Conservation (phyloP, 2,329 filamentous ascomycete species). For the Fusarium sp. region DNA sequence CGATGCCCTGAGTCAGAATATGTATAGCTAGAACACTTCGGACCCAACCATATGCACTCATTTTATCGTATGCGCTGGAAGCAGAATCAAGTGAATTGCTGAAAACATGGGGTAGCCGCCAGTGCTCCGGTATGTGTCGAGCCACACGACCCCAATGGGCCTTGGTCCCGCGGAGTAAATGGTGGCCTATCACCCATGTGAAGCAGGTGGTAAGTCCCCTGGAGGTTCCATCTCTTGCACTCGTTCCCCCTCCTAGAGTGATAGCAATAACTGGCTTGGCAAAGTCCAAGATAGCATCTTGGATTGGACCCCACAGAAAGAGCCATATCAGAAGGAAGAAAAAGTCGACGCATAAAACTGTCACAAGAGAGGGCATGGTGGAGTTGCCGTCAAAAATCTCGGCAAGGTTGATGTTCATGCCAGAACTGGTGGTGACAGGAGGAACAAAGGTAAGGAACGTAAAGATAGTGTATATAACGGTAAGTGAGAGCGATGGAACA, state of each 20-base stretch:
- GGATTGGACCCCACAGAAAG: constrained; percentile 86
- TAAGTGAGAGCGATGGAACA: constrained; percentile 87
- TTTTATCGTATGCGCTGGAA: constrained; percentile 63
- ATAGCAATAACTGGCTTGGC: constrained; percentile 94
- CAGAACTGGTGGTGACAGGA: constrained; percentile 80
- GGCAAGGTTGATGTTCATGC: constrained; percentile 83
- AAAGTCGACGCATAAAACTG: constrained; percentile 84
- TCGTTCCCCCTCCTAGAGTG: constrained; percentile 85
- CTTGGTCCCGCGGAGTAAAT: constrained; percentile 63
- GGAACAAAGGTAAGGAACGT: constrained; percentile 93
- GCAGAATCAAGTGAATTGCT: constrained; percentile 60
- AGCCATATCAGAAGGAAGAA: constrained; percentile 88
- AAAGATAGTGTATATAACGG: constrained; percentile 91
- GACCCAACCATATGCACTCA: constrained; percentile 72
- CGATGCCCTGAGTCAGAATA: constrained; percentile 78
- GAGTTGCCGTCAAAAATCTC: constrained; percentile 92
- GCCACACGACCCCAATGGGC: constrained; percentile 61
- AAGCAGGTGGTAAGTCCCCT: constrained; percentile 79
- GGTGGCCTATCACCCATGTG: constrained; percentile 71
- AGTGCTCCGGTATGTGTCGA: constrained; percentile 60
- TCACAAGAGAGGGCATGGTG: constrained; percentile 86
- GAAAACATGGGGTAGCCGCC: constrained; percentile 58
- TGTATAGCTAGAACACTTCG: constrained; percentile 78
- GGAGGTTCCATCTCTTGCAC: constrained; percentile 74
- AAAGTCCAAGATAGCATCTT: constrained; percentile 88